Base-by-base conservation (phyloP, 176 grass and related monocot species). In the bread wheat (Triticum aestivum) region DNA sequence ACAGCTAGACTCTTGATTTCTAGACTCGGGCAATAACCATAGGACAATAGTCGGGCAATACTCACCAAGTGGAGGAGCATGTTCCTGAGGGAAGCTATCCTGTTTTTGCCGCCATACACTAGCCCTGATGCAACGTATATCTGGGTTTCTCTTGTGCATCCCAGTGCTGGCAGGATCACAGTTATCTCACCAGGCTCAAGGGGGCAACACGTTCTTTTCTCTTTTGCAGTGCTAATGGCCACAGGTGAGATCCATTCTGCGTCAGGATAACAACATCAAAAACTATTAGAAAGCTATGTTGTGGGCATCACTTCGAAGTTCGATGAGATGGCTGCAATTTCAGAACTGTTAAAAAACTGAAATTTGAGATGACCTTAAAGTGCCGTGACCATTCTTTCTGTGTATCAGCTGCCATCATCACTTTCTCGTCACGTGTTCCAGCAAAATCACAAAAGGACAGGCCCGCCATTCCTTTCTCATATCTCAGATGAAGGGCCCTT, bases 241-340 rank as follows among this genome's bases (percentile, higher is more conserved):
- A 98, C 20, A 98, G 89, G 75, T 98, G 93, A 74, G 96, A 98
- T 82, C 96, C 93, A 82, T 95, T 98, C 93, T 95, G 91, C 63
- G 66, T 10, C n/a, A 9, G 75, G 23, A 87, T 29, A 81, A 80
- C 18, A 91, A 33, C n/a, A 69, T 0, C 71, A 3, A 64, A 42
- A 20, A 4, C 29, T 20, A 9, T 70, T 29, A 77, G 9, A 37
- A 21, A 58, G 65, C 8, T 6, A 73, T 4, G 10, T 0, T 17
- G 24, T 8, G 17, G n/a, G n/a, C 39, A 27, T 49, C 11, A 17
- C n/a, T n/a, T 49, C 27, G 9, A 76, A n/a, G n/a, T 9, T 27
- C 1, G 2, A 83, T 51, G 73, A 35, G 15, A 21, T 47, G 61
- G 9, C 9, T 66, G 21, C 26, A 23, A 23, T 39, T 47, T 15